Evolutionary conservation across 768 basidiomycete species (phyloP), one percentile per base, ranked within the genome.

Genomic region (Mycena sanguinolenta): DNA sequence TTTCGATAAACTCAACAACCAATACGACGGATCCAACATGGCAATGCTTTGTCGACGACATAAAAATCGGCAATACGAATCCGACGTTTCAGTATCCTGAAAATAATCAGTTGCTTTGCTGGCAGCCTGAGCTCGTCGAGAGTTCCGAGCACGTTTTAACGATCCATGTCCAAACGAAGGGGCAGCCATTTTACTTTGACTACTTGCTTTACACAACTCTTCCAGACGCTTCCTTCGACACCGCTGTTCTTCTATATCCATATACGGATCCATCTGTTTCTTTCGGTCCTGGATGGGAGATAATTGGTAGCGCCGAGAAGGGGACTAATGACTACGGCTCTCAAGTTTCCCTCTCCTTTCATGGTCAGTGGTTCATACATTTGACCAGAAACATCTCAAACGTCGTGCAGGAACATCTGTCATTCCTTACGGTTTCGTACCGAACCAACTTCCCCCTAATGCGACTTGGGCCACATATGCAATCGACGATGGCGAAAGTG

Each of bases 31-130:
- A 79, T 67, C 80, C 78, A n/a, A 68, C 68, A 19, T 82, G 80
- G 79, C 73, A 75, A 16, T 83, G 82, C 64, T 77, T 77, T 63
- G 64, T 83, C 38, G 80, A 83, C 71, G 65, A 66, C 10, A 67
- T 71, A 21, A 74, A 68, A 21, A 76, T 79, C 28, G 62, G 64
- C 19, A 58, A 74, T 14, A 58, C 70, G 12, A 28, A 73, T 9
- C 71, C 78, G 14, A 65, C 50, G 30, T 77, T 77, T 59, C 50
- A 42, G 16, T 71, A 62, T 27, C 19, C 58, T 4, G 80, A 83
- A 49, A 82, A 80, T 58, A 82, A 81, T 70, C 80, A 78, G 79
- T 3, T 38, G 4, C 70, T 83, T n/a, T 83, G 82, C 61, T 67
- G 63, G 2, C 68, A 67, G n/a, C 49, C 69, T 16, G 64, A 69